A percentile compares a stretch with the other conserved stretches of the same genome.
Conservation (phyloP, 192 early-diverging fungal genomes). For the Coemansia sp. region DNA sequence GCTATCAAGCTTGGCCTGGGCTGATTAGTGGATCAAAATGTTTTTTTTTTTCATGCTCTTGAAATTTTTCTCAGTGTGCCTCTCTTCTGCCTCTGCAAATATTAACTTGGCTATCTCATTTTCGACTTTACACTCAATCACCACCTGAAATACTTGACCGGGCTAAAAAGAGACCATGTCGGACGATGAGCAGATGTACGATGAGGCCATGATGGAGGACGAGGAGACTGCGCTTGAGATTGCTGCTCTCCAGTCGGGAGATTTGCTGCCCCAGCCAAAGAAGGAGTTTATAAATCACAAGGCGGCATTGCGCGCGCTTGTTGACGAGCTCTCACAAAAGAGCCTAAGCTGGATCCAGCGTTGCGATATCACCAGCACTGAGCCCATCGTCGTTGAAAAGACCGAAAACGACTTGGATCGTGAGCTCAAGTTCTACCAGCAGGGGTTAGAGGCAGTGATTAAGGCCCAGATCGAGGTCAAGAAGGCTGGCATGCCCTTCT, state of each 20-base stretch:
- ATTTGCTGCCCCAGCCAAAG: conserved; percentile 17
- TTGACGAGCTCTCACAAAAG: conserved; percentile 61
- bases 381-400: conserved; percentile 58
- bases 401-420: conserved; percentile 87
- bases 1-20: no score
- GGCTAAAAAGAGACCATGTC: conserved; percentile 13
- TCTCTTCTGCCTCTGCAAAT: neutral
- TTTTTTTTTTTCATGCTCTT: no score
- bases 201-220: conserved; percentile 38
- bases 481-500: conserved; percentile 69
- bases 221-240: conserved; percentile 53
- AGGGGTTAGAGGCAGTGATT: conserved; percentile 78
- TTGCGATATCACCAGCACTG: conserved; percentile 59
- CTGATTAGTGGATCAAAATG: no score
- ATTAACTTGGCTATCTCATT: neutral
- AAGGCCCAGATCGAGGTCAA: conserved; percentile 62
- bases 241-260: conserved; percentile 38
- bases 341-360: conserved; percentile 71
- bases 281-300: conserved; percentile 47
- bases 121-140: neutral
- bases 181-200: conserved; percentile 20
- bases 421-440: conserved; percentile 91
- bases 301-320: conserved; percentile 59
- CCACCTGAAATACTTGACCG: neutral
- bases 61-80: no score